Evolutionary conservation across 495 filamentous ascomycete genomes (phyloP).

Genomic region (Tuber indicum): DNA sequence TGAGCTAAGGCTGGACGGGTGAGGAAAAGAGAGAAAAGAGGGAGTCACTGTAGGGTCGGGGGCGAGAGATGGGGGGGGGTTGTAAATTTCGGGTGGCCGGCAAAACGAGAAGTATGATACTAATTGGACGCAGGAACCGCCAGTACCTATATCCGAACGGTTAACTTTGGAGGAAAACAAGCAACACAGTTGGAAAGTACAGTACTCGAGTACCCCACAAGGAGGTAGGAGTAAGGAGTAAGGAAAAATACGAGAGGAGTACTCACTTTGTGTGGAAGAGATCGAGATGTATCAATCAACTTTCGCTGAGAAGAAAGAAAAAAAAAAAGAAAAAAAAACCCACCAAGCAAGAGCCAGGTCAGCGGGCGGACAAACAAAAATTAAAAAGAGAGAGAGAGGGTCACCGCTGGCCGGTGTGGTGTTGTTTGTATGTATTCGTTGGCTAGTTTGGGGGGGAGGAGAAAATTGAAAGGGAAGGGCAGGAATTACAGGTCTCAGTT

Average conservation of each 20-base stretch:
- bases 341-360: conserved; percentile 29
- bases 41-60: conserved; percentile 8
- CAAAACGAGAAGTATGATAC: conserved; percentile 17
- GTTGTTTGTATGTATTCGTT: conserved; percentile 28
- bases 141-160: conserved; percentile 14
- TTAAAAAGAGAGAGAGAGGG: neutral
- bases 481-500: conserved; percentile 3
- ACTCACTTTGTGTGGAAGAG: neutral
- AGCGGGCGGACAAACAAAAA: conserved; percentile 6
- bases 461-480: neutral
- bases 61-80: conserved; percentile 14
- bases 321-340: conserved; percentile 5
- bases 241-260: conserved; percentile 5
- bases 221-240: neutral
- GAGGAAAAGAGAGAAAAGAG: conserved; percentile 9
- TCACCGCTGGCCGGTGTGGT: neutral
- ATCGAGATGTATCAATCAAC: conserved; percentile 2
- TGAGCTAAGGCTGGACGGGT: neutral
- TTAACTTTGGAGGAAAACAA: neutral
- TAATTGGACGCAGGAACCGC: conserved; percentile 24
- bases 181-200: neutral
- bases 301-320: conserved; percentile 5
- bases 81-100: conserved; percentile 27
- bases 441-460: conserved; percentile 7
- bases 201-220: neutral